Conservation (phyloP, 2,329 filamentous ascomycete species). For the Cladosporium sp. region DNA sequence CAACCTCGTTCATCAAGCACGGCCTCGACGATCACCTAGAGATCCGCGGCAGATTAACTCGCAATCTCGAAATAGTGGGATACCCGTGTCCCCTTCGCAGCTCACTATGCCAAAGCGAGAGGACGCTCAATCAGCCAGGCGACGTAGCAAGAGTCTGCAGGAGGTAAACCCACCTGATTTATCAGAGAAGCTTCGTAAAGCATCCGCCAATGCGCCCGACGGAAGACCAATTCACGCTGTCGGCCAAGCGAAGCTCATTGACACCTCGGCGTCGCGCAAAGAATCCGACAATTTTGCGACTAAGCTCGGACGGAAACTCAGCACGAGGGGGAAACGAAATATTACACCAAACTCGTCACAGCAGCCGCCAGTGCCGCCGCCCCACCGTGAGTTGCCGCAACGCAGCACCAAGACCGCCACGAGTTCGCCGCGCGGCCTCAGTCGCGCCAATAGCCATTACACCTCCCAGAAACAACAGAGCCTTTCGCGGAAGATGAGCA, state of each 20-base stretch:
- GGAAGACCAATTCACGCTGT: constrained; percentile 4
- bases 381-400: constrained; percentile 5
- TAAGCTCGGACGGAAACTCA: constrained; percentile 5
- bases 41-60: not conserved
- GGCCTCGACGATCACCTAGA: constrained; percentile 1
- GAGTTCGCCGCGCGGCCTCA: constrained; percentile 34
- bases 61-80: too few relatives aligned
- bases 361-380: not conserved
- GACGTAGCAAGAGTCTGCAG: constrained; percentile 5
- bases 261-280: not conserved
- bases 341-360: not conserved
- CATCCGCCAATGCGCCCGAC: constrained; percentile 5
- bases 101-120: not conserved
- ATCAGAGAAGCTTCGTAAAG: constrained; percentile 4
- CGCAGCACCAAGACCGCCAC: constrained; percentile 41
- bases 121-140: not conserved
- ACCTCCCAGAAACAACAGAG: not conserved
- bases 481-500: constrained; percentile 7
- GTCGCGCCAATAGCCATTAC: constrained; percentile 8
- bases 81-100: not conserved
- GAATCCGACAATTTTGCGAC: not conserved
- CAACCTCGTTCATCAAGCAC: constrained; percentile 1
- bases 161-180: not conserved
- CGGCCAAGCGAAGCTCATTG: constrained; percentile 3
- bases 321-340: constrained; percentile 1